phyloP scores from a whole-genome alignment of 139 green algal genomes.

The Mychonastes homosphaera region DNA sequence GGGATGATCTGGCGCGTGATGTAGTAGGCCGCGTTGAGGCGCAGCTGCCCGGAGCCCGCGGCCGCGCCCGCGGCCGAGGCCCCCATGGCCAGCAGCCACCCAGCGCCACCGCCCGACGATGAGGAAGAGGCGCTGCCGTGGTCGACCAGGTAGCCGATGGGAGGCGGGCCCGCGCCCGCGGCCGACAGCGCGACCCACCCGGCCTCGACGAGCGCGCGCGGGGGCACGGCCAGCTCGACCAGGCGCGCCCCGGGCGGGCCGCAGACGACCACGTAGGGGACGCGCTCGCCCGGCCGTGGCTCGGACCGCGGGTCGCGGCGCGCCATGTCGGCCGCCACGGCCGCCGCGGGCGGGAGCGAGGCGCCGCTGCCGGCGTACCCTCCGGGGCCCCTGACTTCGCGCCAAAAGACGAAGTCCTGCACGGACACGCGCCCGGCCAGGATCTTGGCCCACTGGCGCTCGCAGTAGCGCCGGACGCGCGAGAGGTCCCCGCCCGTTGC shows the following conservation, averaged over 20 bases:
- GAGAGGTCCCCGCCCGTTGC: conserved; percentile 54
- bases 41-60: conserved; percentile 34
- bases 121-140: too few species aligned
- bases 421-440: conserved; percentile 68
- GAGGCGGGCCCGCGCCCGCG: neutral
- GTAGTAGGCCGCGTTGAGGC: conserved; percentile 88
- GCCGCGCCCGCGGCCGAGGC: conserved; percentile 60
- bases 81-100: conserved; percentile 39
- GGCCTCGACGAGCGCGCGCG: neutral
- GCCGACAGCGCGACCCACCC: neutral
- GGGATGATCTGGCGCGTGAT: conserved; percentile 89
- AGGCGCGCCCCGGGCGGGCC: conserved; percentile 47
- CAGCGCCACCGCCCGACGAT: too few species aligned
- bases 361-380: conserved; percentile 55
- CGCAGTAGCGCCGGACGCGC: conserved; percentile 68
- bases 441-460: conserved; percentile 79
- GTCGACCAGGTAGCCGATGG: neutral
- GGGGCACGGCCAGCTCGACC: conserved; percentile 53
- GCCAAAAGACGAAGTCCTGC: conserved; percentile 82
- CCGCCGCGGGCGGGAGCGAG: conserved; percentile 68
- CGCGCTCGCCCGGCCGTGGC: conserved; percentile 75
- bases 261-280: conserved; percentile 80
- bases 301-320: conserved; percentile 67
- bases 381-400: conserved; percentile 73
- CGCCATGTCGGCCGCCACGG: conserved; percentile 81